phyloP scores from a whole-genome alignment of 2,329 filamentous ascomycete genomes.

The Phialophora tarda region DNA sequence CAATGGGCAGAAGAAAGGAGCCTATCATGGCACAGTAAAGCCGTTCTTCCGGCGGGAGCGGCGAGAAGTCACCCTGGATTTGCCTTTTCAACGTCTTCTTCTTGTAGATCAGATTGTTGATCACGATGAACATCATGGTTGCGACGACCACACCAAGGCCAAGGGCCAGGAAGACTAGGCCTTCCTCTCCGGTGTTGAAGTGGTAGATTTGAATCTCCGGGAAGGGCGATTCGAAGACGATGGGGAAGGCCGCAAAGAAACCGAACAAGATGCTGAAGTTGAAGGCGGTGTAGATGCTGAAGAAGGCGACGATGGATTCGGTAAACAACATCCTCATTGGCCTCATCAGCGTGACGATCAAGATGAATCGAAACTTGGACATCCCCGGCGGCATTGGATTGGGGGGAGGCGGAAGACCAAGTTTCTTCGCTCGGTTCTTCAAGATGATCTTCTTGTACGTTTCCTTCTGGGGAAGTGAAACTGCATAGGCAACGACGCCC shows the following conservation, averaged over 20 bases:
- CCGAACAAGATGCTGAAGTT: slow-evolving; percentile 81
- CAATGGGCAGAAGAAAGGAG: slow-evolving; percentile 54
- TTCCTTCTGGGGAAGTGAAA: slow-evolving; percentile 65
- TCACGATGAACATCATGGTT: slow-evolving; percentile 34
- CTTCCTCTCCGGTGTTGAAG: slow-evolving; percentile 69
- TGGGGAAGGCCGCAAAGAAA: slow-evolving; percentile 82
- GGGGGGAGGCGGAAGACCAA: slow-evolving; percentile 66
- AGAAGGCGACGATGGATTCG: slow-evolving; percentile 71
- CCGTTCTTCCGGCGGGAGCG: slow-evolving; percentile 56
- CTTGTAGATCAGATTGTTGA: slow-evolving; percentile 37
- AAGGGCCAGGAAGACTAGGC: slow-evolving; percentile 83
- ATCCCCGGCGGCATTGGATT: slow-evolving; percentile 69
- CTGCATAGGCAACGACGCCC: slow-evolving; percentile 63
- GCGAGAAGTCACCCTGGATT: slow-evolving; percentile 26
- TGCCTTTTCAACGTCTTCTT: slow-evolving; percentile 27
- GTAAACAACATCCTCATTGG: slow-evolving; percentile 69
- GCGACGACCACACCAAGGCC: slow-evolving; percentile 70
- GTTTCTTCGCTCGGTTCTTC: slow-evolving; percentile 60
- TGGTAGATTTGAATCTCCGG: slow-evolving; percentile 60
- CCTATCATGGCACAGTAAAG: slow-evolving; percentile 57
- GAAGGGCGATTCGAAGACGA: slow-evolving; percentile 69
- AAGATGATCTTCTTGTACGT: slow-evolving; percentile 73
- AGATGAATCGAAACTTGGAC: slow-evolving; percentile 51
- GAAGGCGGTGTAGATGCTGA: slow-evolving; percentile 76
- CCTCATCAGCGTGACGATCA: slow-evolving; percentile 52